Evolutionary conservation across 1,284 basidiomycete species (phyloP).

Genomic region (Ganoderma leucocontextum): DNA sequence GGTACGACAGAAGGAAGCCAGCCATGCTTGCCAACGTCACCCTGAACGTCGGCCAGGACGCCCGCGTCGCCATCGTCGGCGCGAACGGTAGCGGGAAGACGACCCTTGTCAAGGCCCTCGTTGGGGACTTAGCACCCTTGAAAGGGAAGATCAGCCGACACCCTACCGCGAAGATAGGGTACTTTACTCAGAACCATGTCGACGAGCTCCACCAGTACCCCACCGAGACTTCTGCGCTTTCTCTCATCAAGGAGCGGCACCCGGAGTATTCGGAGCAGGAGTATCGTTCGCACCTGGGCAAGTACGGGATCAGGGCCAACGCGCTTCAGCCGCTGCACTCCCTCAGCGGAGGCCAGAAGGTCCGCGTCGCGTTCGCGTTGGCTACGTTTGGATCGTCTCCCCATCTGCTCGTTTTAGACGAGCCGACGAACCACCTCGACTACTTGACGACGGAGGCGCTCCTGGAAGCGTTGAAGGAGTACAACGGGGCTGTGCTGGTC

Average conservation of each 20-base stretch:
- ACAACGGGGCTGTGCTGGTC: conserved; percentile 25
- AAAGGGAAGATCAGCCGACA: conserved; percentile 67
- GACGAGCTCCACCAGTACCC: conserved; percentile 51
- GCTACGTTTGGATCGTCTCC: conserved; percentile 69
- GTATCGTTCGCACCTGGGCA: conserved; percentile 54
- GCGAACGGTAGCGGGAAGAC: conserved; percentile 66
- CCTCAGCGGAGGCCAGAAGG: conserved; percentile 71
- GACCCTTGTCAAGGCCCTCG: conserved; percentile 67
- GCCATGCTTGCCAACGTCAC: conserved; percentile 60
- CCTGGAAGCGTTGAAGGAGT: conserved; percentile 30
- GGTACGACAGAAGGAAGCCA: conserved; percentile 46
- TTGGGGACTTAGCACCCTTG: conserved; percentile 57
- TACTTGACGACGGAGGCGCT: conserved; percentile 48
- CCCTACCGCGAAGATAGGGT: conserved; percentile 62
- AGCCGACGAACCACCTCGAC: conserved; percentile 91
- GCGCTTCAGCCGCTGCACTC: conserved; percentile 51
- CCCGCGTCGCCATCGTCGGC: conserved; percentile 67
- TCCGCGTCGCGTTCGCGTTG: conserved; percentile 54
- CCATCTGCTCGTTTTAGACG: conserved; percentile 92
- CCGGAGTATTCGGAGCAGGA: conserved; percentile 39
- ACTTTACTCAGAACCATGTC: conserved; percentile 65
- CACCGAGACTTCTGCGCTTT: conserved; percentile 49
- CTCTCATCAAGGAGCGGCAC: conserved; percentile 48
- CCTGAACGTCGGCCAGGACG: conserved; percentile 64
- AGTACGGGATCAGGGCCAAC: conserved; percentile 57